A percentile compares a stretch with the other conserved stretches of the same genome.
Evolutionary conservation across 768 basidiomycete genomes (phyloP).

Genomic region (Auricularia sp.): DNA sequence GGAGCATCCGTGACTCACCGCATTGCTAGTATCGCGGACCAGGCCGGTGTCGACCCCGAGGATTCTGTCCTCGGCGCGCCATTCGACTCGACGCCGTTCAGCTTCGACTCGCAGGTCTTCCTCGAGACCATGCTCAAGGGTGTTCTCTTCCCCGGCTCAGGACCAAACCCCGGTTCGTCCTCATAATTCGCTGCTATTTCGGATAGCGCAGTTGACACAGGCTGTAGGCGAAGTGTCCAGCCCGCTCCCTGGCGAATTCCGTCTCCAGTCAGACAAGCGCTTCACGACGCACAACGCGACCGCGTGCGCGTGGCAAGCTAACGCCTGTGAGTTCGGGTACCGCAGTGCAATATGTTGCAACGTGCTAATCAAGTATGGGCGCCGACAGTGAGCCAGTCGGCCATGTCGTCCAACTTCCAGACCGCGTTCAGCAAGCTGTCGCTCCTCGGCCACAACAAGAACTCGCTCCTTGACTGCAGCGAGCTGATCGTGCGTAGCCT

Average conservation of each 20-base stretch:
- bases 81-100: constrained; percentile 35
- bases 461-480: constrained; percentile 31
- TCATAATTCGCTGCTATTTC: neutral
- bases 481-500: constrained; percentile 24
- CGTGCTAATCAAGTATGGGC: too few relatives aligned
- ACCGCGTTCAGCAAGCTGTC: constrained; percentile 35
- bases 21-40: neutral
- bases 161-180: constrained; percentile 26
- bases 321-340: constrained; percentile 17
- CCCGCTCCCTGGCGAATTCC: constrained; percentile 25
- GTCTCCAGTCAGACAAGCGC: constrained; percentile 32
- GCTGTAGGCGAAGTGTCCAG: neutral
- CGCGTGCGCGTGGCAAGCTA: constrained; percentile 37
- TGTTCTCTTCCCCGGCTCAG: constrained; percentile 24
- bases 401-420: constrained; percentile 26
- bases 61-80: constrained; percentile 23
- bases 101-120: constrained; percentile 38
- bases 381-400: constrained; percentile 21
- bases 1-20: neutral
- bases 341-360: too few relatives aligned
- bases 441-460: constrained; percentile 30
- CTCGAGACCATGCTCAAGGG: constrained; percentile 20
- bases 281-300: constrained; percentile 28
- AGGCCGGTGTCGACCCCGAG: neutral
- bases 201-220: neutral